Evolutionary conservation across 2,329 filamentous ascomycete genomes (phyloP).

Genomic region (Calonectria pauciramosa): DNA sequence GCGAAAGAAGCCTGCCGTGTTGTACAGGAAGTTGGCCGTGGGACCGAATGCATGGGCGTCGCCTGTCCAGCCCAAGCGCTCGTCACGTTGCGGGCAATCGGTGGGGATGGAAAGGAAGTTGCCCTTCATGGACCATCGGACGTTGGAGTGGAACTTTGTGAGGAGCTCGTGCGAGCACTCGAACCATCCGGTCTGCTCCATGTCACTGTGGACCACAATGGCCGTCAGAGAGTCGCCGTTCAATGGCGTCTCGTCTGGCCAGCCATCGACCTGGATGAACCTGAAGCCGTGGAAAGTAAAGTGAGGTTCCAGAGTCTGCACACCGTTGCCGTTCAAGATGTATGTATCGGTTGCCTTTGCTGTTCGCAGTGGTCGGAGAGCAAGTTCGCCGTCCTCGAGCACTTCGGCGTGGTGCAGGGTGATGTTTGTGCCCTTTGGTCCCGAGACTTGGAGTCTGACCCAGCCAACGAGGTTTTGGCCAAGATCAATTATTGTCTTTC

Average conservation of each 20-base stretch:
- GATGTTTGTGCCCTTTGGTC: constrained; percentile 56
- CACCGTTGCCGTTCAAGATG: constrained; percentile 11
- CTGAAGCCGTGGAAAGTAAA: constrained; percentile 28
- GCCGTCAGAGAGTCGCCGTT: constrained; percentile 41
- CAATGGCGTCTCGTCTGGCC: constrained; percentile 32
- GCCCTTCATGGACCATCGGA: constrained; percentile 68
- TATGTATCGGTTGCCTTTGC: constrained; percentile 4
- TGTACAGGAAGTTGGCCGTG: constrained; percentile 66
- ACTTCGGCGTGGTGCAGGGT: constrained; percentile 50
- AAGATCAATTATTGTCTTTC: constrained; percentile 66
- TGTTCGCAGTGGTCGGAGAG: constrained; percentile 4
- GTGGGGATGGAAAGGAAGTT: constrained; percentile 71
- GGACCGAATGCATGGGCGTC: constrained; percentile 64
- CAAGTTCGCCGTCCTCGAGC: constrained; percentile 23
- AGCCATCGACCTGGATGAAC: constrained; percentile 18
- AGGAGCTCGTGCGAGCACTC: constrained; percentile 64
- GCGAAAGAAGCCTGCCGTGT: constrained; percentile 61
- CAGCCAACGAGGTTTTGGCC: constrained; percentile 71
- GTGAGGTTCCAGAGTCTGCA: constrained; percentile 13
- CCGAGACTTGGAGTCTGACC: constrained; percentile 55
- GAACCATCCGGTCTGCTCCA: constrained; percentile 64
- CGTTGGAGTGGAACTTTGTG: constrained; percentile 68
- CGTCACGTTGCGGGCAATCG: constrained; percentile 69
- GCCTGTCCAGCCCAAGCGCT: constrained; percentile 67
- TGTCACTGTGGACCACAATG: constrained; percentile 64